Base-by-base conservation (phyloP, 176 grass and related monocot genomes). In the Carex kokanica region DNA sequence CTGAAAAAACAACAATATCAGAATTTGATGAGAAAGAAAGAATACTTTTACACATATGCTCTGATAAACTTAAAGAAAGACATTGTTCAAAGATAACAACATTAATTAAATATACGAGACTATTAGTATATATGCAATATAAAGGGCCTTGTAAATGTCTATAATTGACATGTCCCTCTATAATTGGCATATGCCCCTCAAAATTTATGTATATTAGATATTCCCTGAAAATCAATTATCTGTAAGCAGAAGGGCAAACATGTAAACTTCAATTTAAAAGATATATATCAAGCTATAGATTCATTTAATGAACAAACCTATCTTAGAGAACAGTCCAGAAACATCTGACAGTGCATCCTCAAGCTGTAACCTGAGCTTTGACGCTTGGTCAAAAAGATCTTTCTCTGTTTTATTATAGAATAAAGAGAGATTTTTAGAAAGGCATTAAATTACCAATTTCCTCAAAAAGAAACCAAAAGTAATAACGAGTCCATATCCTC, bases 261-360 rank as follows among this genome's bases (percentile, higher is more conserved):
- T 83, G 20, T 12, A 41, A 61, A 2, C 31, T 82, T n/a, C 18
- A 7, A 34, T 6, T 40, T 45, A 45, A 12, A 49, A n/a, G 8
- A 25, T 11, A 21, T 61, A 61, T 61, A 61, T 38, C 20, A 23
- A 14, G 0, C 11, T 7, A 73, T 23, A 75, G 54, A 75, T 31
- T 75, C n/a, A 53, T 17, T 75, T 67, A 23, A 81, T 40, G 47
- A 54, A 80, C 86, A 15, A 29, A 97, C 90, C 94, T 84, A 97
- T 84, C 88, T 97, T 94, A 56, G 88, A 93, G 85, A 94, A 97
- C 75, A 97, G 70, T 66, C 89, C 88, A 87, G 88, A 90, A 74
- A 97, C 79, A 84, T 97, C 89, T 1, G 64, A 70, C 69, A 88
- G 41, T 90, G 88, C 84, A 79, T 88, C 86, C 86, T 90, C 91